These are phyloP conservation scores for Knoxia roxburghii DNA, from an alignment of 257 asterid species.

Conservation along the genomic window DNA sequence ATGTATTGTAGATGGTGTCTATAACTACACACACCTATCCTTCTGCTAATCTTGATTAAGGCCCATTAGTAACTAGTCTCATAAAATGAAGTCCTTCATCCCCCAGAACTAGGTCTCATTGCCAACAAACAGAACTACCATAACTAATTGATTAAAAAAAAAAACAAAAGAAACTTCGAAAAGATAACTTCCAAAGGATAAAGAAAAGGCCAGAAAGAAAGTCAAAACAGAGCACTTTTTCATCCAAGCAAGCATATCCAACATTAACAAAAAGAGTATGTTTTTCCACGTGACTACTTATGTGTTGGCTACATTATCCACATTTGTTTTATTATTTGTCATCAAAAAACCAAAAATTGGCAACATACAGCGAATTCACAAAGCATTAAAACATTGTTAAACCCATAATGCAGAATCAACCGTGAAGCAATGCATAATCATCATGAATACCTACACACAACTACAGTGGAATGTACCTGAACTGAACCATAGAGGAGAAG, in stretches of 20 bases:
- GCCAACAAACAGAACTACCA: not conserved
- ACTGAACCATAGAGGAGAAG: constrained; percentile 35
- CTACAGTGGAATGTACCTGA: constrained; percentile 22
- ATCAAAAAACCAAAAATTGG: not conserved
- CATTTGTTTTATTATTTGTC: not conserved
- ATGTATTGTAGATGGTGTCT: not conserved
- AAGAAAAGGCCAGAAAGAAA: not conserved
- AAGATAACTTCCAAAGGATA: not conserved
- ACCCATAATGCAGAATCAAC: constrained; percentile 1
- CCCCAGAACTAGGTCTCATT: not conserved
- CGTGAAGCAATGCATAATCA: not conserved
- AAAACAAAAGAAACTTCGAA: not conserved
- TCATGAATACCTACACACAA: not conserved
- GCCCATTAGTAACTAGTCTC: not conserved
- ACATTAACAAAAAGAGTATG: not conserved
- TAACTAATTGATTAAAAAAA: not conserved
- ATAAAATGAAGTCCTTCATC: not conserved
- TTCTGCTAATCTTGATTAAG: not conserved
- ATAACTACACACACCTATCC: not conserved
- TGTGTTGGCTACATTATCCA: not conserved
- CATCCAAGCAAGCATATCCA: not conserved
- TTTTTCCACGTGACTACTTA: not conserved
- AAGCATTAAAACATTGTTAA: not conserved
- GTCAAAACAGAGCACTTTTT: not conserved
- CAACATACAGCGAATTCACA: not conserved